Percentiles rank a stretch among this genome's conserved stretches.
Conservation (phyloP, 176 grass and related monocot genomes). For the Bolboschoenus planiculmis region DNA sequence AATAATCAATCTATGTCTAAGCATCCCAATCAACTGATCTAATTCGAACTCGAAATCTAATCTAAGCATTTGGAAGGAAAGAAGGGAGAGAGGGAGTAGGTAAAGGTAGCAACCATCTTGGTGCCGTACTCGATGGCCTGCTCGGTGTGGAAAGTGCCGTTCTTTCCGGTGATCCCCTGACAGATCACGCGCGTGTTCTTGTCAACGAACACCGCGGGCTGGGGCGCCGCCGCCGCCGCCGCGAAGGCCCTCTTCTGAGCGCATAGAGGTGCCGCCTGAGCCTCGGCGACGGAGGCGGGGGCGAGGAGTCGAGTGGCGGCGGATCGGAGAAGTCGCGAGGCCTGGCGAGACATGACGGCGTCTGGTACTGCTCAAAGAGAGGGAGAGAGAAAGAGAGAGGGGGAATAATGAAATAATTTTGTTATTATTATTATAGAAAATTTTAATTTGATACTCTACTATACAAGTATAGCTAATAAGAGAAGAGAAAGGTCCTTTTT, state of each 20-base stretch:
- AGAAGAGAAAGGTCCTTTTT: no score
- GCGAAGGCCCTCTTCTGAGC: conserved; percentile 45
- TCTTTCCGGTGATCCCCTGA: conserved; percentile 99
- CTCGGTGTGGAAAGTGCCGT: conserved; percentile 99
- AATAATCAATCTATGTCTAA: no score
- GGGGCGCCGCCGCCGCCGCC: conserved; percentile 51
- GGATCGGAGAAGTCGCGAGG: conserved; percentile 63
- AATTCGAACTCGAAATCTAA: no score
- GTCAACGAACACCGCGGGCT: conserved; percentile 86
- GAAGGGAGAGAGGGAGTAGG: background rate
- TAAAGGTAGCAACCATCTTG: conserved; percentile 53
- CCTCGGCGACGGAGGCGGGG: background rate
- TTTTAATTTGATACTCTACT: no score
- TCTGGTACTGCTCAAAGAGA: background rate
- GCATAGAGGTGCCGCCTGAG: background rate
- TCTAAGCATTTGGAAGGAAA: no score
- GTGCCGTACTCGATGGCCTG: conserved; percentile 99
- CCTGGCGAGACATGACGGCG: conserved; percentile 54
- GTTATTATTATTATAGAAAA: no score
- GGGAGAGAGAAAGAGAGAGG: background rate
- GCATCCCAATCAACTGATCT: no score
- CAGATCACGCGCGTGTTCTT: conserved; percentile 99
- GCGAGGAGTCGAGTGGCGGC: conserved; percentile 43
- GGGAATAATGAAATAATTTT: no score
- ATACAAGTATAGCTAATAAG: no score